Conservation (phyloP, 2,329 filamentous ascomycete species). For the Nannizzia gypsea region DNA sequence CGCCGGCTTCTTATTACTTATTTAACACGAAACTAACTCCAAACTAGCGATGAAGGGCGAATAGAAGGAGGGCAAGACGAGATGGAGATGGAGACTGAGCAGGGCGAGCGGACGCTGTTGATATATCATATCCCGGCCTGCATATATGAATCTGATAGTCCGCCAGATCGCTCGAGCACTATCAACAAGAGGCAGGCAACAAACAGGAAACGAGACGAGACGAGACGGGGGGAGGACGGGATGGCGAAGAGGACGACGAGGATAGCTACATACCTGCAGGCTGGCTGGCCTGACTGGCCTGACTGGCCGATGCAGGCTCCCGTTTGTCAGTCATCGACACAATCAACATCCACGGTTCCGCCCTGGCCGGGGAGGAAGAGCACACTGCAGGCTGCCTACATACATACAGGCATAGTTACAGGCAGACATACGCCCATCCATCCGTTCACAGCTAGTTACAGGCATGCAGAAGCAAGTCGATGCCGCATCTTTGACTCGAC, state of each 20-base stretch:
- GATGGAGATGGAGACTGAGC: not conserved
- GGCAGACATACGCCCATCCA: not conserved
- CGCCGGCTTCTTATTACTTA: not conserved
- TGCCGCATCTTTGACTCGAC: not conserved
- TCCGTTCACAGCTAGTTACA: no score
- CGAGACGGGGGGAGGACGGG: not conserved
- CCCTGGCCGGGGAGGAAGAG: not conserved
- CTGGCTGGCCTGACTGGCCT: not conserved
- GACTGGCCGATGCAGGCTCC: not conserved
- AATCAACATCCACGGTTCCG: not conserved
- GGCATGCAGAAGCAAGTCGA: not conserved
- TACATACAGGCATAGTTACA: no score
- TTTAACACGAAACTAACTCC: slow-evolving; percentile 5
- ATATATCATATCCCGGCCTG: not conserved
- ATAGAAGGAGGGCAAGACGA: not conserved
- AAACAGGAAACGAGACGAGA: no score
- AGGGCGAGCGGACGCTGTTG: not conserved
- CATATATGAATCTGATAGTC: not conserved
- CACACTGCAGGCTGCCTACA: not conserved
- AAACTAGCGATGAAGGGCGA: not conserved
- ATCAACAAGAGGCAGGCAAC: not conserved
- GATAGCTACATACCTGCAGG: not conserved
- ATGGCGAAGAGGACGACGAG: not conserved
- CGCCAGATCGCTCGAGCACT: not conserved
- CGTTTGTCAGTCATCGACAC: not conserved